Evolutionary conservation across 345 rosid genomes (phyloP).

Genomic region (Eucalyptus marginata): DNA sequence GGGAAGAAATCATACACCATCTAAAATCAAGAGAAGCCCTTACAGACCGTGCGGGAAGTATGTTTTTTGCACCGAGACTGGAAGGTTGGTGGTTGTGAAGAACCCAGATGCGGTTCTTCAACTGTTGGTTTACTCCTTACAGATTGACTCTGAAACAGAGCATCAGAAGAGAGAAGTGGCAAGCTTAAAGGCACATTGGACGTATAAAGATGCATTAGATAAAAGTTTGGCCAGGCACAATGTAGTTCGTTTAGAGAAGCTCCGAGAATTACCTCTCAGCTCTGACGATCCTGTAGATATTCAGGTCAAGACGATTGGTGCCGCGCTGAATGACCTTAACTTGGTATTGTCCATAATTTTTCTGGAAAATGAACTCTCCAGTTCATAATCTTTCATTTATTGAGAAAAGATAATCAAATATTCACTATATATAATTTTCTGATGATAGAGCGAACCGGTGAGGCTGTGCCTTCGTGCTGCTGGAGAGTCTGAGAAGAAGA

Average conservation of each 20-base stretch:
- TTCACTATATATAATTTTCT: no score
- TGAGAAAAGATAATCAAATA: no score
- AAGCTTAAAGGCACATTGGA: constrained; percentile 37
- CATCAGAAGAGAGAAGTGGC: neutral
- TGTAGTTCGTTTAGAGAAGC: constrained; percentile 10
- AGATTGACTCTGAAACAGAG: constrained; percentile 25
- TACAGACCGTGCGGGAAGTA: constrained; percentile 66
- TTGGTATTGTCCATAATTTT: constrained; percentile 19
- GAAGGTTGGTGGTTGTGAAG: constrained; percentile 26
- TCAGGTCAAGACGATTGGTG: neutral
- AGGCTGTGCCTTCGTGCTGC: constrained; percentile 45
- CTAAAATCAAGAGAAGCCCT: constrained; percentile 67
- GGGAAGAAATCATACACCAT: constrained; percentile 48
- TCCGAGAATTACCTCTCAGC: constrained; percentile 21
- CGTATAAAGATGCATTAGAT: constrained; percentile 19
- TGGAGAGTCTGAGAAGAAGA: constrained; percentile 44
- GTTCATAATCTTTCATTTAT: neutral
- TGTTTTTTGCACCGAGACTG: constrained; percentile 40
- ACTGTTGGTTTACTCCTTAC: constrained; percentile 52
- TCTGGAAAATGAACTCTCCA: neutral
- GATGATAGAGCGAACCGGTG: neutral
- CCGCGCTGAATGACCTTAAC: constrained; percentile 42
- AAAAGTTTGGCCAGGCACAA: constrained; percentile 9
- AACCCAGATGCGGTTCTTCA: constrained; percentile 78
- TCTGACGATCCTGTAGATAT: neutral